Percentiles rank a stretch among this genome's conserved stretches.
phyloP scores from a whole-genome alignment of 2,329 filamentous ascomycete genomes.

The Aspergillus jensenii region DNA sequence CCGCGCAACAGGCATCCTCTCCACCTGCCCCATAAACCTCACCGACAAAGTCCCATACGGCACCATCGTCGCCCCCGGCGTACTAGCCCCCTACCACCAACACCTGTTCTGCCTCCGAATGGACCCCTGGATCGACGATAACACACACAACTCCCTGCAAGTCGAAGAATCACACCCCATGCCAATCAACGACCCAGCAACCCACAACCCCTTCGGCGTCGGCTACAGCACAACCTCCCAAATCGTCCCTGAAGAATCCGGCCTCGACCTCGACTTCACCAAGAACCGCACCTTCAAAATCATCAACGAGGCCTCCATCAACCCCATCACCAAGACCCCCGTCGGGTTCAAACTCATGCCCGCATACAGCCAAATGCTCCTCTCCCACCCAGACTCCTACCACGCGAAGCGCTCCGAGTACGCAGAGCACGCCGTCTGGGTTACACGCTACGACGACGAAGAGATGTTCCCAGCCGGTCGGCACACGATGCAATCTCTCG shows the following conservation, averaged over 20 bases:
- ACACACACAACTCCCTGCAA: slow-evolving; percentile 45
- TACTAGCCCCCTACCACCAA: slow-evolving; percentile 46
- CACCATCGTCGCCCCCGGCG: slow-evolving; percentile 42
- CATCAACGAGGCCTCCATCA: slow-evolving; percentile 51
- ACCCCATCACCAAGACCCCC: slow-evolving; percentile 52
- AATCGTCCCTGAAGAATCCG: slow-evolving; percentile 43
- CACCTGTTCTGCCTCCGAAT: slow-evolving; percentile 46
- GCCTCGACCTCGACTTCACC: slow-evolving; percentile 42
- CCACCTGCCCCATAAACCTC: slow-evolving; percentile 34
- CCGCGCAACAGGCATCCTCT: slow-evolving; percentile 48
- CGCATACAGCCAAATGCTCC: slow-evolving; percentile 55
- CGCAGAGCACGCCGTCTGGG: slow-evolving; percentile 51
- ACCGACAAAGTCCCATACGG: slow-evolving; percentile 37
- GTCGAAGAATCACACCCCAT: slow-evolving; percentile 59
- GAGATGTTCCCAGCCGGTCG: slow-evolving; percentile 51
- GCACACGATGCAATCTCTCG: slow-evolving; percentile 50
- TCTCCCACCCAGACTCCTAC: slow-evolving; percentile 51
- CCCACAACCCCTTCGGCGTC: slow-evolving; percentile 52
- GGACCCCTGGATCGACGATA: slow-evolving; percentile 43
- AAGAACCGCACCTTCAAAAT: slow-evolving; percentile 56
- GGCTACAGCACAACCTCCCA: slow-evolving; percentile 49
- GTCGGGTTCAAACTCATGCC: slow-evolving; percentile 56
- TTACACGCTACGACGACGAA: slow-evolving; percentile 51
- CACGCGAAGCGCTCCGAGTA: slow-evolving; percentile 53
- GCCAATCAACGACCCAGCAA: slow-evolving; percentile 49